phyloP scores from a whole-genome alignment of 2,329 filamentous ascomycete species.

The Sporothrix brasiliensis region DNA sequence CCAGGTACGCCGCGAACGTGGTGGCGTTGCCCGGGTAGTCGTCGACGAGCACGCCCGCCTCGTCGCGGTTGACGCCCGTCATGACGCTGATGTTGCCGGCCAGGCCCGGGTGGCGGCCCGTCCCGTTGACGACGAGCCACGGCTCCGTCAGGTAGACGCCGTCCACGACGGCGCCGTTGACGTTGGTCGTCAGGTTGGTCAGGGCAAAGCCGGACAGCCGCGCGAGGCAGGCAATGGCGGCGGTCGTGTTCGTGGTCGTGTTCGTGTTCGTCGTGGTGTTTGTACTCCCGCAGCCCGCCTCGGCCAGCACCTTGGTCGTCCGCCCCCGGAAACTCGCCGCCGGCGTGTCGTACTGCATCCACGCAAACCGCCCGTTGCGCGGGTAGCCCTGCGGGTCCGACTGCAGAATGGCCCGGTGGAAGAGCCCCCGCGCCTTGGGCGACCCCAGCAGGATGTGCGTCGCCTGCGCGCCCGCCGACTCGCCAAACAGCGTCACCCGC shows the following conservation, averaged over 20 bases:
- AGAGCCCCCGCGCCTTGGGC: conserved; percentile 40
- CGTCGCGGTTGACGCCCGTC: conserved; percentile 46
- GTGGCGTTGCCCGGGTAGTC: conserved; percentile 35
- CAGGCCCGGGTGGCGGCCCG: conserved; percentile 30
- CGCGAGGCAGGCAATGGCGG: conserved; percentile 38
- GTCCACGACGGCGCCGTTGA: conserved; percentile 41
- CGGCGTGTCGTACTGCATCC: conserved; percentile 37
- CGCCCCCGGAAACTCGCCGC: conserved; percentile 36
- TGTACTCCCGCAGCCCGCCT: conserved; percentile 37
- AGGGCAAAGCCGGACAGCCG: conserved; percentile 40
- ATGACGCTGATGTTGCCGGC: conserved; percentile 42
- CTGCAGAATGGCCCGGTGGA: conserved; percentile 42
- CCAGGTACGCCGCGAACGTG: conserved; percentile 37
- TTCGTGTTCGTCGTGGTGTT: not conserved
- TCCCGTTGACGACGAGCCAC: conserved; percentile 40
- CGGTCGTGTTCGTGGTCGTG: conserved; percentile 32
- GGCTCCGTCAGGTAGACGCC: conserved; percentile 40
- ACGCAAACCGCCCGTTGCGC: conserved; percentile 32
- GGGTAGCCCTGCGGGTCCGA: conserved; percentile 40
- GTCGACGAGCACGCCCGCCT: conserved; percentile 38
- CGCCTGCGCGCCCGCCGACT: conserved; percentile 41
- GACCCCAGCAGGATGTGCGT: conserved; percentile 40
- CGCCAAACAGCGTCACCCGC: conserved; percentile 46
- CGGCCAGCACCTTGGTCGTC: conserved; percentile 38
- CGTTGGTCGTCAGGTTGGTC: conserved; percentile 40